phyloP scores from a whole-genome alignment of 2,329 filamentous ascomycete species.

The Talaromyces marneffei region DNA sequence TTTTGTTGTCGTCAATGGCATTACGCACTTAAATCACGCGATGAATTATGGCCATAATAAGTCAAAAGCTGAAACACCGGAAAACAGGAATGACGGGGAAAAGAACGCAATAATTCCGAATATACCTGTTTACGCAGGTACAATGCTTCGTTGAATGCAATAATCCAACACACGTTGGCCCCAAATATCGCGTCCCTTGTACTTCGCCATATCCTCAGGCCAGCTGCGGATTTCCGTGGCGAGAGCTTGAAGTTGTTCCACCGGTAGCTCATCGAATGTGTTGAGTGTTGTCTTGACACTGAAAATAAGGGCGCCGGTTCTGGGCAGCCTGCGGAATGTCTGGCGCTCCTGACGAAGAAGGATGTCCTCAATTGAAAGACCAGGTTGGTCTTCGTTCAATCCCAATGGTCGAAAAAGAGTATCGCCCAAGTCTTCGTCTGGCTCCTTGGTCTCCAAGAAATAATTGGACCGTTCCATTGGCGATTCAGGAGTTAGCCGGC shows the following conservation, averaged over 20 bases:
- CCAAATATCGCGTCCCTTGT: constrained; percentile 44
- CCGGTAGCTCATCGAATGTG: constrained; percentile 35
- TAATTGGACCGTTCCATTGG: constrained; percentile 47
- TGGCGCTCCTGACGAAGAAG: constrained; percentile 47
- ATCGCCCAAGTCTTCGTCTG: constrained; percentile 32
- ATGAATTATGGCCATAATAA: not conserved
- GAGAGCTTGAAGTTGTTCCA: constrained; percentile 38
- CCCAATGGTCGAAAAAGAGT: constrained; percentile 43
- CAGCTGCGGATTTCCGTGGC: constrained; percentile 42
- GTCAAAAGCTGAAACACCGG: not conserved
- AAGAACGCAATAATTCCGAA: not conserved
- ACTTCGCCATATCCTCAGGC: constrained; percentile 41
- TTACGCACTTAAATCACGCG: not conserved
- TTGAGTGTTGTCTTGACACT: constrained; percentile 46
- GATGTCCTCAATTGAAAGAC: constrained; percentile 36
- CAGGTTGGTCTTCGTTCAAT: constrained; percentile 33
- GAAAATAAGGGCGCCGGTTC: constrained; percentile 44
- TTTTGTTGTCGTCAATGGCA: constrained; percentile 15
- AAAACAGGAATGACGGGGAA: not conserved
- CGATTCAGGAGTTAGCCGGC: constrained; percentile 38
- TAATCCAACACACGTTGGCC: constrained; percentile 35
- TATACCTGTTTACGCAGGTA: not conserved
- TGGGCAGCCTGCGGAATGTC: constrained; percentile 44
- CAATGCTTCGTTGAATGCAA: constrained; percentile 24
- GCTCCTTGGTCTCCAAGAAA: constrained; percentile 45